phyloP scores from a whole-genome alignment of 352 stramenopile species.

The Pythium phragmiticola region DNA sequence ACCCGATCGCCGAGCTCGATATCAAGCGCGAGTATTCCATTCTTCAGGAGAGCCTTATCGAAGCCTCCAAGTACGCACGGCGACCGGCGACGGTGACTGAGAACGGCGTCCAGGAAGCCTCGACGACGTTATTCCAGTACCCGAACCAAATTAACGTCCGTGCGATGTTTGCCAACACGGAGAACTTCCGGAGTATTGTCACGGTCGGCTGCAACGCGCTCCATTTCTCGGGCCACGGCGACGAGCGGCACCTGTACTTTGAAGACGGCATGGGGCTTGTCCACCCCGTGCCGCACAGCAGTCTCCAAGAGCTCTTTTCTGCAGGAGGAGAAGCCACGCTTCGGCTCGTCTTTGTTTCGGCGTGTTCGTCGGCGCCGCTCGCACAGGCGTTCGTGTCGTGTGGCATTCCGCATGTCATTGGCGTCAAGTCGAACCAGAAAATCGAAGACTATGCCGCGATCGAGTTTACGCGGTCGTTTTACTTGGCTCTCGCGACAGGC shows the following conservation, averaged over 20 bases:
- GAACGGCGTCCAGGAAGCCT: conserved; percentile 10
- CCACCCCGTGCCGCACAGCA: conserved; percentile 70
- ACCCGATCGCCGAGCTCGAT: conserved; percentile 88
- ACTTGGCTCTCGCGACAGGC: conserved; percentile 69
- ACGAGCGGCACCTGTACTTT: conserved; percentile 92
- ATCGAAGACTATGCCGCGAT: conserved; percentile 88
- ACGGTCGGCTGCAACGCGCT: conserved; percentile 90
- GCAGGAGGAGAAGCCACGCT: conserved; percentile 38
- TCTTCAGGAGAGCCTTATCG: conserved; percentile 70
- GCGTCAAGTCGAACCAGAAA: conserved; percentile 81
- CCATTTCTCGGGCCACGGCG: conserved; percentile 95
- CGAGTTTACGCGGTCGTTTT: conserved; percentile 84
- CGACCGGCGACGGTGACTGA: conserved; percentile 9
- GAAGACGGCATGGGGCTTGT: conserved; percentile 90
- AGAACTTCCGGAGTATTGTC: conserved; percentile 91
- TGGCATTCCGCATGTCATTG: conserved; percentile 91
- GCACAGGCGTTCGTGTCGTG: conserved; percentile 87
- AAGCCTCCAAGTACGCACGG: conserved; percentile 44
- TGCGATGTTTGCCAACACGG: conserved; percentile 93
- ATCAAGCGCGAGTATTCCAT: conserved; percentile 83
- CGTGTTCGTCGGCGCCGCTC: conserved; percentile 71
- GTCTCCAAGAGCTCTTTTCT: conserved; percentile 68
- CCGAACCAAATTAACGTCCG: conserved; percentile 88
- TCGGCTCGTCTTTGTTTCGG: conserved; percentile 79
- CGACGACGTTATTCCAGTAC: conserved; percentile 52